A percentile compares a stretch with the other conserved stretches of the same genome.
phyloP scores from a whole-genome alignment of 495 filamentous ascomycete species.

The Penicillium ucsense region DNA sequence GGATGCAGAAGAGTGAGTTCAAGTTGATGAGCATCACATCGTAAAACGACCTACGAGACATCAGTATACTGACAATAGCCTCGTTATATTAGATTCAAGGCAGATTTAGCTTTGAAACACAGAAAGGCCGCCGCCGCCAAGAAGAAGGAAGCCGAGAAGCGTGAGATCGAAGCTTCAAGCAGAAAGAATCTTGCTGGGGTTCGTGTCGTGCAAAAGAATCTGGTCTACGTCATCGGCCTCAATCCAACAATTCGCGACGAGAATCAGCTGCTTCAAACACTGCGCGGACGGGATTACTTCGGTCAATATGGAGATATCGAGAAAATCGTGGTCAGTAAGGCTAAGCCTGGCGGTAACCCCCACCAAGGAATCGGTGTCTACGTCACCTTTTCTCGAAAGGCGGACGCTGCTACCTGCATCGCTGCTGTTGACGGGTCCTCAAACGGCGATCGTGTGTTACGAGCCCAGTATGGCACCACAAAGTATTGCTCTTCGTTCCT shows the following conservation, averaged over 20 bases:
- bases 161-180: constrained; percentile 88
- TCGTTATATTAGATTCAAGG: constrained; percentile 51
- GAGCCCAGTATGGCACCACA: constrained; percentile 93
- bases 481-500: constrained; percentile 99
- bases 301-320: constrained; percentile 98
- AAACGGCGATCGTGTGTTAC: constrained; percentile 77
- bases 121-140: constrained; percentile 84
- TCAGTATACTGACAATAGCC: not conserved
- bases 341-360: constrained; percentile 63
- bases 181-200: constrained; percentile 92
- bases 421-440: constrained; percentile 81
- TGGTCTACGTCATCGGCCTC: constrained; percentile 95
- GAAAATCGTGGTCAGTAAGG: constrained; percentile 97
- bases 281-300: constrained; percentile 86
- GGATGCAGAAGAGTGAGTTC: constrained; percentile 75
- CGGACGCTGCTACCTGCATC: constrained; percentile 84
- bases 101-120: constrained; percentile 78
- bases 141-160: constrained; percentile 91
- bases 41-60: no score
- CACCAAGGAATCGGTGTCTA: constrained; percentile 88
- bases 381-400: constrained; percentile 83
- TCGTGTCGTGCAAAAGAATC: constrained; percentile 92
- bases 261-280: constrained; percentile 68
- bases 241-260: constrained; percentile 87
- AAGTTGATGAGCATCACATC: not conserved